These are phyloP conservation scores for Linanthus parryae DNA, from an alignment of 148 eudicot species.

Conservation along the genomic window DNA sequence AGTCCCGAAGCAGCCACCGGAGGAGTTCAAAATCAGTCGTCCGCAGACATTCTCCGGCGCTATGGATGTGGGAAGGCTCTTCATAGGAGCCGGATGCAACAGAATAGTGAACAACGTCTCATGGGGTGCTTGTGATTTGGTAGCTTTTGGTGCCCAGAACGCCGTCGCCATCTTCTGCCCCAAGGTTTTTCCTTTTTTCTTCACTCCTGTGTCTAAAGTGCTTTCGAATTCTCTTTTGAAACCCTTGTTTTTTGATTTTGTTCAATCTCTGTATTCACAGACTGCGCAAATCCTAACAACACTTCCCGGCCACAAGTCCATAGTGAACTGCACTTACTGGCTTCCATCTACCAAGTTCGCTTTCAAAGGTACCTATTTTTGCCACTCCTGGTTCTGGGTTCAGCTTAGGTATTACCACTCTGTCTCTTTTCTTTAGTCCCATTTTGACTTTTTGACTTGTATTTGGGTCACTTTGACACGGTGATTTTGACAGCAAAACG, in stretches of 20 bases:
- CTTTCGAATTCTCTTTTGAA: neutral
- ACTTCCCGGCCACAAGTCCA: slow-evolving; percentile 78
- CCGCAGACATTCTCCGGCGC: neutral
- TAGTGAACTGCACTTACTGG: slow-evolving; percentile 90
- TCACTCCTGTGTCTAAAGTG: neutral
- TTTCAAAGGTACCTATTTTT: slow-evolving; percentile 51
- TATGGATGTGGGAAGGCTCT: slow-evolving; percentile 44
- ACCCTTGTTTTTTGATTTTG: neutral
- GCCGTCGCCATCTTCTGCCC: slow-evolving; percentile 91
- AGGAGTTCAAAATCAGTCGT: no score
- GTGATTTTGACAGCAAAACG: no score
- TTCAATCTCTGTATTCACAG: slow-evolving; percentile 22
- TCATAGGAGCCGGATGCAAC: slow-evolving; percentile 92
- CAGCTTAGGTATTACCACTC: no score
- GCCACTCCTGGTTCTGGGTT: neutral
- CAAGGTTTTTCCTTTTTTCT: slow-evolving; percentile 24
- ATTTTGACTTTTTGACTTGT: no score
- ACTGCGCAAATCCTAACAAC: slow-evolving; percentile 75
- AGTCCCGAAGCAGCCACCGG: no score
- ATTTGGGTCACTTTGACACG: no score
- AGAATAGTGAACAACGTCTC: slow-evolving; percentile 88
- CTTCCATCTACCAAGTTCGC: slow-evolving; percentile 73
- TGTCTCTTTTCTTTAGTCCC: no score
- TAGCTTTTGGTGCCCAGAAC: slow-evolving; percentile 82
- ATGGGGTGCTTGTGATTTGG: slow-evolving; percentile 75